Percentiles rank a stretch among this genome's conserved stretches.
Evolutionary conservation across 495 filamentous ascomycete species (phyloP).

Genomic region (Podospora tetraspora): DNA sequence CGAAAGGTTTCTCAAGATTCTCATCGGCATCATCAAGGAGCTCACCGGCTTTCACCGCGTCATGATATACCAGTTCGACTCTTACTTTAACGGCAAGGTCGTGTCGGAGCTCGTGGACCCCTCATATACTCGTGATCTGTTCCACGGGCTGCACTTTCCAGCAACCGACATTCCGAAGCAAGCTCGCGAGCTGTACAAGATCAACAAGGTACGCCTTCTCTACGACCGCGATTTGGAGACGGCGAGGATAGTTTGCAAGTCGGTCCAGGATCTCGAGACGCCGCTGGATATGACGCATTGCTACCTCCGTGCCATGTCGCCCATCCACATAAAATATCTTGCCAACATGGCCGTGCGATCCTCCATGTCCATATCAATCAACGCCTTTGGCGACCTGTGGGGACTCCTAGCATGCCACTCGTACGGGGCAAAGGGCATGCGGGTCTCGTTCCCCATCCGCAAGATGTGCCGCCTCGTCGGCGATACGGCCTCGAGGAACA

Average conservation of each 20-base stretch:
- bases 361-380: conserved; percentile 93
- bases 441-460: conserved; percentile 83
- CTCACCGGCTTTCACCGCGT: conserved; percentile 90
- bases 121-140: conserved; percentile 73
- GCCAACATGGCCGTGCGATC: conserved; percentile 85
- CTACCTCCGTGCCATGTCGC: conserved; percentile 86
- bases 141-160: conserved; percentile 86
- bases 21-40: conserved; percentile 79
- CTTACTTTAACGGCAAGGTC: conserved; percentile 73
- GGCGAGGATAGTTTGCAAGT: conserved; percentile 77
- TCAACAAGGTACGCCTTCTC: conserved; percentile 73
- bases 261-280: conserved; percentile 64
- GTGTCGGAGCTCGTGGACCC: conserved; percentile 85
- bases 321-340: conserved; percentile 84
- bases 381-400: conserved; percentile 80
- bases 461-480: conserved; percentile 94
- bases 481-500: conserved; percentile 80
- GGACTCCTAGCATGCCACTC: conserved; percentile 85
- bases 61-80: conserved; percentile 92
- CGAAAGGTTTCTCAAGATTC: conserved; percentile 62
- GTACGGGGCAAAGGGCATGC: conserved; percentile 73
- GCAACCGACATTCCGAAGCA: conserved; percentile 88
- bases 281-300: conserved; percentile 82
- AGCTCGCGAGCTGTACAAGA: conserved; percentile 72
- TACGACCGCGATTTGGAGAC: conserved; percentile 73